A percentile compares a stretch with the other conserved stretches of the same genome.
phyloP scores from a whole-genome alignment of 2,329 filamentous ascomycete genomes.

The Acephala macrosclerotiorum region DNA sequence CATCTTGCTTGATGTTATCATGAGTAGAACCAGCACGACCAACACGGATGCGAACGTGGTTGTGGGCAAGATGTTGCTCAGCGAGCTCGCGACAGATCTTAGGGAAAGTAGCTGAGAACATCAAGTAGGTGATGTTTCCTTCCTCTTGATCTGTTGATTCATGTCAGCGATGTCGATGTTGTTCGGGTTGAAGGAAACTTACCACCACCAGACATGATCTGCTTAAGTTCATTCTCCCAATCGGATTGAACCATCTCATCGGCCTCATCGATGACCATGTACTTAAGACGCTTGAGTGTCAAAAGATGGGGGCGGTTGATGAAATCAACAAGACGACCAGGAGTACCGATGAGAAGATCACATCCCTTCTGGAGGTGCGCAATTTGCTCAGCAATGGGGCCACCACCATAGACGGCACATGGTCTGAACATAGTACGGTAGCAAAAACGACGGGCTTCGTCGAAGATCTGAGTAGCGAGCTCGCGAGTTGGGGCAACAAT shows the following conservation, averaged over 20 bases:
- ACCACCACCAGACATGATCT: constrained; percentile 84
- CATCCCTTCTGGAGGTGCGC: constrained; percentile 82
- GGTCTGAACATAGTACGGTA: constrained; percentile 96
- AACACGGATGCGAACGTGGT: constrained; percentile 82
- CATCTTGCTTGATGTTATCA: constrained; percentile 79
- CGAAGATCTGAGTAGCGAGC: constrained; percentile 92
- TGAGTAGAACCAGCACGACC: constrained; percentile 87
- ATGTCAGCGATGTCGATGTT: constrained; percentile 26
- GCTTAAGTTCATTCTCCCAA: constrained; percentile 79
- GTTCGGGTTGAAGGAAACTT: constrained; percentile 47
- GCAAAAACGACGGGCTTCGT: constrained; percentile 90
- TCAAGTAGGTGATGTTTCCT: constrained; percentile 72
- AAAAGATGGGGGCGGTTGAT: constrained; percentile 75
- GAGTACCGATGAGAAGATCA: constrained; percentile 87
- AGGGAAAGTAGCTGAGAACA: constrained; percentile 96
- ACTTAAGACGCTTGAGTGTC: constrained; percentile 78
- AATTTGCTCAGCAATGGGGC: constrained; percentile 73
- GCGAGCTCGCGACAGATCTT: constrained; percentile 80
- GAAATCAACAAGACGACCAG: constrained; percentile 86
- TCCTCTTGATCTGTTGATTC: constrained; percentile 73
- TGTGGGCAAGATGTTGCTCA: constrained; percentile 74
- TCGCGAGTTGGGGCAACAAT: constrained; percentile 89
- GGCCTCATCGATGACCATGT: constrained; percentile 88
- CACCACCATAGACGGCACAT: constrained; percentile 87
- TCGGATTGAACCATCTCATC: constrained; percentile 87